Conservation (phyloP, 257 asterid genomes). For the Ligustrum vulgare region DNA sequence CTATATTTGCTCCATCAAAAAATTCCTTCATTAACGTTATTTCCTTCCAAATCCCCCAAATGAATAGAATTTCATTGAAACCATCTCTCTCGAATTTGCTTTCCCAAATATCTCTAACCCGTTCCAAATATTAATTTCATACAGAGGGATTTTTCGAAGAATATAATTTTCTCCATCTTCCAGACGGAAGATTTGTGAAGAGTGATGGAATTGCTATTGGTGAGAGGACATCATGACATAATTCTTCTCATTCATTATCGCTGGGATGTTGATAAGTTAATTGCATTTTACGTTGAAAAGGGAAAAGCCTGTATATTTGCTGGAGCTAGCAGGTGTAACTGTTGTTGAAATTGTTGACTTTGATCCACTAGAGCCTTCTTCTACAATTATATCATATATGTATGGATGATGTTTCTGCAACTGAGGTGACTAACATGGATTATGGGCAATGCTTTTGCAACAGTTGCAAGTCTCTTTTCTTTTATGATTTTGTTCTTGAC, state of each 20-base stretch:
- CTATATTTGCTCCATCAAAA: too few relatives aligned
- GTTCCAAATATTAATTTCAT: too few relatives aligned
- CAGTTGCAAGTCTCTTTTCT: conserved; percentile 58
- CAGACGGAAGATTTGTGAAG: conserved; percentile 80
- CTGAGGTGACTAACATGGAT: conserved; percentile 70
- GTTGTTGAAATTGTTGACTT: conserved; percentile 40
- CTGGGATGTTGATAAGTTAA: conserved; percentile 82
- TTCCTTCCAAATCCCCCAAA: too few relatives aligned
- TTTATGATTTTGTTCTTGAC: conserved; percentile 11
- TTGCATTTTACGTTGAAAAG: conserved; percentile 74
- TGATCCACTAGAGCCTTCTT: conserved; percentile 39
- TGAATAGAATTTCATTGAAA: too few relatives aligned
- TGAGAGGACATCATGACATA: conserved; percentile 87
- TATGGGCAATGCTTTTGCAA: conserved; percentile 96
- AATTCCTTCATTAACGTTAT: too few relatives aligned
- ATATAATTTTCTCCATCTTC: conserved; percentile 26
- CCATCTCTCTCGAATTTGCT: too few relatives aligned
- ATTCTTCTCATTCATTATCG: conserved; percentile 88
- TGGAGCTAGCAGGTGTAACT: conserved; percentile 84
- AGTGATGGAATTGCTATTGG: conserved; percentile 86
- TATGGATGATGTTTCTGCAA: conserved; percentile 67
- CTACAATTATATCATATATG: conserved; percentile 63
- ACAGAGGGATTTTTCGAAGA: background rate
- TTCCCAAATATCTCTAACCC: too few relatives aligned
- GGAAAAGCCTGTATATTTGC: conserved; percentile 75